Base-by-base conservation (phyloP, 2,329 filamentous ascomycete species). In the Talaromyces sp. region DNA sequence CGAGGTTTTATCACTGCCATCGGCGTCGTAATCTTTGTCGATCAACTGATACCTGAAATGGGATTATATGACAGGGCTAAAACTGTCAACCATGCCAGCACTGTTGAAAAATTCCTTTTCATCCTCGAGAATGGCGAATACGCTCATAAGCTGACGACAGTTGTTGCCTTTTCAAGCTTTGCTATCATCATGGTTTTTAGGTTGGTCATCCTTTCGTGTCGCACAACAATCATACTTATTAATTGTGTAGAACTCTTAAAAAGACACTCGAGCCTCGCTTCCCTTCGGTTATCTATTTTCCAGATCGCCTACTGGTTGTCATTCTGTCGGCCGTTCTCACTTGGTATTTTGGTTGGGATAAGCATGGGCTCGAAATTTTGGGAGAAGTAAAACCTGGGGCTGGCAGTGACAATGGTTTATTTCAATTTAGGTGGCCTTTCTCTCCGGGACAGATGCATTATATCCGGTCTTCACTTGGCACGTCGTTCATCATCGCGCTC, bases 1-100 rank as follows among this genome's bases (percentile, higher is more conserved):
- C 84, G 95, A 62, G 95, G 95, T 0, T 99, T 99, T 77, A 97
- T 99, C 76, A 96, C 91, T 60, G 95, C 95, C 56, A 96, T 99
- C 71, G 95, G 95, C 55, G 90, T 97, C 59, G 93, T 98, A 65
- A 98, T 99, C 71, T 86, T 96, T 43, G 91, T 98, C 38, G 95
- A 98, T 73, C 95, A 99, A 76, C 79, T 96, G 51, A 90, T 97
- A 58, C 93, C 93, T 0, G 92, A 98, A 74, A 83, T 96, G 68
- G 95, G 95, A 0, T 81, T 99, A 24, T 82, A 81, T 41, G 78
- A 82, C 1, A 75, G 86, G 19, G 90, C 92, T 0, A 86, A 85
- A 1, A 82, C 84, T n/a, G 84, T 92, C 2, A 84, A 85, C 50
- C 93, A 98, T 70, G 91, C 90, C 17, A 97, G 90, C 73, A 93